Percentiles rank a stretch among this genome's conserved stretches.
Evolutionary conservation across 108 stramenopile species (phyloP).

Genomic region (Fragilariopsis cylindrus): DNA sequence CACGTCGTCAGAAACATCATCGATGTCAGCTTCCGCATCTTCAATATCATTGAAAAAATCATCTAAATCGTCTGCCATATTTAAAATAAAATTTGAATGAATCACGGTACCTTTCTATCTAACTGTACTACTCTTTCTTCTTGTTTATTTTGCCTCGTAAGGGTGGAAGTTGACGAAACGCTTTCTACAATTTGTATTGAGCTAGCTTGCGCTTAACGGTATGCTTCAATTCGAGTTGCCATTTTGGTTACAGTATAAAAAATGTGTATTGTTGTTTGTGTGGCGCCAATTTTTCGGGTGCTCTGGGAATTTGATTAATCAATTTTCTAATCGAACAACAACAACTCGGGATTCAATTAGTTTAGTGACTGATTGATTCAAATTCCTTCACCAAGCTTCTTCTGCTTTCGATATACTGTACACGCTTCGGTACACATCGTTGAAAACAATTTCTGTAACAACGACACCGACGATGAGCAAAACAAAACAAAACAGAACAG

Average conservation of each 20-base stretch:
- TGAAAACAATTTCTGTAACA: not conserved
- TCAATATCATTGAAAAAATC: slow-evolving; percentile 85
- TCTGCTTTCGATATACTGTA: slow-evolving; percentile 2
- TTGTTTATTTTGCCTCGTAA: not conserved
- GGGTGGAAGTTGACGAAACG: not conserved
- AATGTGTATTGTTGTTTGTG: too few relatives aligned
- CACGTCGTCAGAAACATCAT: slow-evolving; percentile 53
- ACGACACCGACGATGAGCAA: not conserved
- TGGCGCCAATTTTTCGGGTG: too few relatives aligned
- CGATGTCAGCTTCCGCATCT: slow-evolving; percentile 63
- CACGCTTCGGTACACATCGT: not conserved
- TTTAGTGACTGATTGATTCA: not conserved
- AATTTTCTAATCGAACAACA: too few relatives aligned
- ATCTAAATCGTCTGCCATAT: slow-evolving; percentile 72
- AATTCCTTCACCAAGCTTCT: slow-evolving; percentile 1
- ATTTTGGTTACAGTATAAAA: too few relatives aligned
- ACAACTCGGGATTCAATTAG: too few relatives aligned
- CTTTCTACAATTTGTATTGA: not conserved
- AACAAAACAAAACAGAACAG: too few relatives aligned
- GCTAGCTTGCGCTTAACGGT: not conserved
- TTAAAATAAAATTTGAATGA: not conserved
- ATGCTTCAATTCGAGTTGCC: too few relatives aligned
- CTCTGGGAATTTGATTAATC: too few relatives aligned
- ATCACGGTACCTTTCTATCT: not conserved
- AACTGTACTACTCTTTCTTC: slow-evolving; percentile 25